Evolutionary conservation across 192 early-diverging fungal species (phyloP), one percentile per base, ranked within the genome.

Genomic region (Geranomyces variabilis): DNA sequence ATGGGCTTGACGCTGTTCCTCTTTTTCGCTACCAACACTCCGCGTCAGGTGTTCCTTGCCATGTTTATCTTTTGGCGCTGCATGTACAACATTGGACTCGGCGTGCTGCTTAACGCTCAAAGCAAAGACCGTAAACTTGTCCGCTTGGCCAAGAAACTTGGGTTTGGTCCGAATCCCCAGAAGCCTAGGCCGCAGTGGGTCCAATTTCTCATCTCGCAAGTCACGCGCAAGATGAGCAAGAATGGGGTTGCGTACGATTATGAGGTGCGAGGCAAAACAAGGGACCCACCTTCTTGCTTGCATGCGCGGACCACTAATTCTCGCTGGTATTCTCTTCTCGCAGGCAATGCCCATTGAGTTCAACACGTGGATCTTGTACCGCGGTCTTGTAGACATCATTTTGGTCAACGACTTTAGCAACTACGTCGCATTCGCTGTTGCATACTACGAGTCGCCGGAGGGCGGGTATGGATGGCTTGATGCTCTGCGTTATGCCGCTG

Each of bases 351-450:
- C 96, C 14, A 83, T 95, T 70, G 96, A 99, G 80, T 99, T 93
- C 86, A 97, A 96, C 67, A 90, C 92, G 19, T 99, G 96, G 96
- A 80, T 97, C 53, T 84, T 99, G 9, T 99, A 92, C 81, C 93
- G 96, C 34, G 91, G 93, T 73, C 80, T 99, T 31, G 94, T 95
- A 13, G 95, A 97, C 74, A 67, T 96, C 58, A 91, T 99, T 66
- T 80, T 97, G 65, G 89, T 96, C 75, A 97, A 97, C 75, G 96
- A 97, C 79, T 93, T 96, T 68, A 83, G 89, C 0, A 81, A 92
- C 8, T 97, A 96, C 75, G 69, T 92, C 17, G 85, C 86, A 59
- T 94, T 97, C 81, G 90, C 89, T 26, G 67, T 95, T 31, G 86
- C 92, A 17, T 92, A 90, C 84, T 92, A 91, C 79, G 89, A 90